A percentile compares a stretch with the other conserved stretches of the same genome.
Conservation (phyloP, 257 asterid species). For the Solanum sejunctum region DNA sequence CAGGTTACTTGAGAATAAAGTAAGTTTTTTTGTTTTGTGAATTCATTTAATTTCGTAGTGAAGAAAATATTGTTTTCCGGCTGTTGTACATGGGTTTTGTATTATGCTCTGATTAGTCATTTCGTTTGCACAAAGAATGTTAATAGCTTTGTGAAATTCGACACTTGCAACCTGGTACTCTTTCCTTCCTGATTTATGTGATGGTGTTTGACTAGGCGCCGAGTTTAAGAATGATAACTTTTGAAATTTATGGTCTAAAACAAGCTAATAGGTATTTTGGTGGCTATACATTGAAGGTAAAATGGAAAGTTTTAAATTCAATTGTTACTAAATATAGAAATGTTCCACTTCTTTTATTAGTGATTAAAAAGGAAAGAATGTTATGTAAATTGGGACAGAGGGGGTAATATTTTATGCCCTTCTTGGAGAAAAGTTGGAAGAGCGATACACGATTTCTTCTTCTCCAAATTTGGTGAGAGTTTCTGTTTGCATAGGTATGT, state of each 20-base stretch:
- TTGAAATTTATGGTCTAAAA: background rate
- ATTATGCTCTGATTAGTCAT: background rate
- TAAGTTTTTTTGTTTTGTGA: constrained; percentile 11
- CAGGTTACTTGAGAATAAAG: constrained; percentile 82
- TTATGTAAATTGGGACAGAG: background rate
- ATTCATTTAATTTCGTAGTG: background rate
- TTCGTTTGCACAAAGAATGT: background rate
- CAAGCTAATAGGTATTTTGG: background rate
- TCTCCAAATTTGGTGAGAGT: background rate
- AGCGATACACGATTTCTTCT: background rate
- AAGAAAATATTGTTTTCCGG: background rate
- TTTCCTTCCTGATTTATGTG: background rate
- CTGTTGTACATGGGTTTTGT: background rate
- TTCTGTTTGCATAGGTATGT: background rate
- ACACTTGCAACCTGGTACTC: background rate
- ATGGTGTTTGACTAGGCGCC: background rate
- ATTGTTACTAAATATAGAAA: background rate
- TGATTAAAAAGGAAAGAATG: background rate
- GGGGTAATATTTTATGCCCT: background rate
- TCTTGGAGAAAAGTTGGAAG: background rate
- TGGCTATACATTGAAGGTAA: background rate
- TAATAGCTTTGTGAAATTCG: background rate
- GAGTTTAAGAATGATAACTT: background rate
- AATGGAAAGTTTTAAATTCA: background rate
- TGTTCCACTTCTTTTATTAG: background rate